phyloP scores from a whole-genome alignment of 192 early-diverging fungal species.

The Podila verticillata region DNA sequence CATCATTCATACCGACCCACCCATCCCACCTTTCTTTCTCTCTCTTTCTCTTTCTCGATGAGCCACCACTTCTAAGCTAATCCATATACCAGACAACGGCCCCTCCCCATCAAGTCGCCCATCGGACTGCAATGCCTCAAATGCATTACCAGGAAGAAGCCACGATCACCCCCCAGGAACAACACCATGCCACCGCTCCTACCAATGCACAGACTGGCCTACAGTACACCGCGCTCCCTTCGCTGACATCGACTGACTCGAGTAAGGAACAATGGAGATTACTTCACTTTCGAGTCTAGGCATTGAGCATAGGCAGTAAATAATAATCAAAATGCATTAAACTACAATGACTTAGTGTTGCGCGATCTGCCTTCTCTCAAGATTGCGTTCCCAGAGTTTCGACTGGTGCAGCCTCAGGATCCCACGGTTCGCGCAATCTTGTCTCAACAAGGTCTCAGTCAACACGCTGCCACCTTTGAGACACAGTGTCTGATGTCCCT shows the following conservation, averaged over 20 bases:
- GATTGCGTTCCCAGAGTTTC: constrained; percentile 25
- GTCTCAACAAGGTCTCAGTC: neutral
- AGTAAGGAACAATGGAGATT: neutral
- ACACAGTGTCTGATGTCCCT: constrained; percentile 19
- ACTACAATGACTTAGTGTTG: constrained; percentile 13
- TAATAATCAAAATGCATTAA: neutral
- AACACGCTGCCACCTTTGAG: constrained; percentile 11
- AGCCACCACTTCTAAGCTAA: too few relatives aligned
- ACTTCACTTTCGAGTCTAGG: neutral
- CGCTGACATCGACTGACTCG: constrained; percentile 28
- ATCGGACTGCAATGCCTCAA: too few relatives aligned
- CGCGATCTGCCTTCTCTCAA: constrained; percentile 29
- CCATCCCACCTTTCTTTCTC: too few relatives aligned
- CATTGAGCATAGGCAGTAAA: neutral
- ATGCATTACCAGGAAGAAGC: too few relatives aligned
- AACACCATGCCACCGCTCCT: neutral
- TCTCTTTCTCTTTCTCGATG: too few relatives aligned
- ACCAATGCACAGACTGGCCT: constrained; percentile 21
- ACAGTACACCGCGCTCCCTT: constrained; percentile 36
- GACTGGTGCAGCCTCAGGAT: constrained; percentile 4
- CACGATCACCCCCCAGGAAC: too few relatives aligned
- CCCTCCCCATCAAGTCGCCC: too few relatives aligned
- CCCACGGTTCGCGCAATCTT: neutral
- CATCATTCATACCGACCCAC: too few relatives aligned
- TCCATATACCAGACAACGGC: too few relatives aligned